Conservation (phyloP, 2,329 filamentous ascomycete species). For the Cladosporium sp. region DNA sequence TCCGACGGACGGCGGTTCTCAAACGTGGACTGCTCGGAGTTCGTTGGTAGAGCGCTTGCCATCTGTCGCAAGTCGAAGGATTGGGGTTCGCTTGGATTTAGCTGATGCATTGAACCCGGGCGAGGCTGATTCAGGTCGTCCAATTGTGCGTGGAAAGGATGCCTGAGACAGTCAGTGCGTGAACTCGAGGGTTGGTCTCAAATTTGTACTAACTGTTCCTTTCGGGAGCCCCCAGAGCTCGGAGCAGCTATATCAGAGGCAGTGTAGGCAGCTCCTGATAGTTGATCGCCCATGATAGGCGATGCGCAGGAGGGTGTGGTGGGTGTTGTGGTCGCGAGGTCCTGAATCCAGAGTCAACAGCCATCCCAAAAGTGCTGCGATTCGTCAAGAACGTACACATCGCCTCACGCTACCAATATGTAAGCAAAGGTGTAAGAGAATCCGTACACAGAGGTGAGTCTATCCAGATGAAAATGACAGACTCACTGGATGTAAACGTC, state of each 20-base stretch:
- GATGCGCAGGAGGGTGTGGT: not conserved
- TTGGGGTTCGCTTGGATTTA: not conserved
- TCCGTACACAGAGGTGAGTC: not conserved
- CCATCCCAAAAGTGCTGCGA: not conserved
- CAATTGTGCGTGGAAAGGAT: slow-evolving; percentile 22
- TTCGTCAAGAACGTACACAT: not conserved
- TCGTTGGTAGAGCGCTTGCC: slow-evolving; percentile 19
- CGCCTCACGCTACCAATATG: not conserved
- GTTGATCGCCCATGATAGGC: slow-evolving; percentile 8
- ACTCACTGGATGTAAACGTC: not conserved
- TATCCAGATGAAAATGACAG: not conserved
- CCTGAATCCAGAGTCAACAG: not conserved
- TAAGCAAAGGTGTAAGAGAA: too few species aligned
- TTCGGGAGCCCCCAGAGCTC: not conserved
- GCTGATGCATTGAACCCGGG: not conserved
- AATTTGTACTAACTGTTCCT: slow-evolving; percentile 3
- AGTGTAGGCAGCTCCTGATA: not conserved
- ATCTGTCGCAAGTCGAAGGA: slow-evolving; percentile 23
- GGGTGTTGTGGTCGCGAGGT: not conserved
- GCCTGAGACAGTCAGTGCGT: slow-evolving; percentile 8
- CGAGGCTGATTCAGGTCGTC: slow-evolving; percentile 17
- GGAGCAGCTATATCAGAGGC: not conserved
- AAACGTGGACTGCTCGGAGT: not conserved
- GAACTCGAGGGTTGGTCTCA: not conserved
- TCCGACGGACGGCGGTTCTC: not conserved